Percentiles rank a stretch among this genome's conserved stretches.
phyloP scores from a whole-genome alignment of 495 filamentous ascomycete genomes.

The Penicillium steckii region DNA sequence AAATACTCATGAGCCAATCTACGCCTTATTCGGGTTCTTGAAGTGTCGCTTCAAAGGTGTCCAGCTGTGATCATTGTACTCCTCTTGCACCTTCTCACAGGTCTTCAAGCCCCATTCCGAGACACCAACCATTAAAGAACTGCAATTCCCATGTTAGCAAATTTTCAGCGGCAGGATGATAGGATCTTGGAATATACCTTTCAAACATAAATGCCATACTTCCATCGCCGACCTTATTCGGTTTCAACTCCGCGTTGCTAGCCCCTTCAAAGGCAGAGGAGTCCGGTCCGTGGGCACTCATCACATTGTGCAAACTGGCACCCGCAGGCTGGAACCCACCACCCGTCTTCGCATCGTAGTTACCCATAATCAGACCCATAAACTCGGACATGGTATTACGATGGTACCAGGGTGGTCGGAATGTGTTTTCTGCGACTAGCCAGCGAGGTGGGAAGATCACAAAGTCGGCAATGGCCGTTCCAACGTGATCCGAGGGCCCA shows the following conservation, averaged over 20 bases:
- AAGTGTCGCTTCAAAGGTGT: constrained; percentile 75
- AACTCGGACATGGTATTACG: constrained; percentile 75
- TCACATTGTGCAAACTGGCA: constrained; percentile 62
- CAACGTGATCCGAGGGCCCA: constrained; percentile 67
- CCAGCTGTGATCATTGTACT: constrained; percentile 87
- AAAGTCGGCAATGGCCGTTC: constrained; percentile 78
- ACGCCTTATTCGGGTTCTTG: constrained; percentile 51
- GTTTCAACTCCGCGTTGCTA: constrained; percentile 55
- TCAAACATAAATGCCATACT: constrained; percentile 72
- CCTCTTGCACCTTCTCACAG: constrained; percentile 80
- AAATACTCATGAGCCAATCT: not conserved
- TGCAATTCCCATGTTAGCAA: constrained; percentile 25
- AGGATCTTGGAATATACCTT: constrained; percentile 31
- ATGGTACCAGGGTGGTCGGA: constrained; percentile 82
- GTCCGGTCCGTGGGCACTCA: constrained; percentile 64
- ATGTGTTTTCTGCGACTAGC: constrained; percentile 75
- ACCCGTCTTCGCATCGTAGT: constrained; percentile 65
- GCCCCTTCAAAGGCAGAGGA: constrained; percentile 56
- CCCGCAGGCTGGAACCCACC: constrained; percentile 63
- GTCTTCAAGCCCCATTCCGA: constrained; percentile 87
- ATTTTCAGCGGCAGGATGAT: too few relatives aligned
- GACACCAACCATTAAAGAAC: constrained; percentile 82
- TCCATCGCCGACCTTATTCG: constrained; percentile 58
- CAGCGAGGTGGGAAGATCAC: constrained; percentile 83
- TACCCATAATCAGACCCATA: constrained; percentile 57